These are phyloP conservation scores for Pezicula radicicola DNA, from an alignment of 2,329 filamentous ascomycete species.

Conservation along the genomic window DNA sequence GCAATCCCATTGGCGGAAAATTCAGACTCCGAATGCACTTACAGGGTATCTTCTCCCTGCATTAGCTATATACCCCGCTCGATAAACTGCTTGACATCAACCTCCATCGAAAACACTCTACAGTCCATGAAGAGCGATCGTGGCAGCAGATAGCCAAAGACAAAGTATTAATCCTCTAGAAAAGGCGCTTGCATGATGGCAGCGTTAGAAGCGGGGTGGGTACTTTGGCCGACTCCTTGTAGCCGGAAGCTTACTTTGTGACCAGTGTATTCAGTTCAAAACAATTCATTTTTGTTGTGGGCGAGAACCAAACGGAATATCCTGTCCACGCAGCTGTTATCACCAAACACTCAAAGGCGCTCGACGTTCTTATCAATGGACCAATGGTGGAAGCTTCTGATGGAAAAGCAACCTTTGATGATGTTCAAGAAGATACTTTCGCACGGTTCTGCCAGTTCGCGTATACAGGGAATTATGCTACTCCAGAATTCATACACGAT, in stretches of 20 bases:
- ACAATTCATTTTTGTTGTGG: conserved; percentile 15
- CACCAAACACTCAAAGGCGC: conserved; percentile 15
- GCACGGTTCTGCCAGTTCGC: conserved; percentile 15
- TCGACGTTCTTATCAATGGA: conserved; percentile 16
- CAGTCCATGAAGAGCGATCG: no score
- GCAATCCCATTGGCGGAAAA: no score
- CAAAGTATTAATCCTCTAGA: no score
- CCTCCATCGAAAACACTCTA: no score
- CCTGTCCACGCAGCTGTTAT: conserved; percentile 13
- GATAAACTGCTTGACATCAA: no score
- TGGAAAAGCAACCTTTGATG: conserved; percentile 13
- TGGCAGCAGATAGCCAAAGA: no score
- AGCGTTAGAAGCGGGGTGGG: neutral
- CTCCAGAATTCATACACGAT: conserved; percentile 13
- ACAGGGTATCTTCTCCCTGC: no score
- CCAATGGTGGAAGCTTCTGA: conserved; percentile 14
- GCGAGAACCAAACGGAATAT: conserved; percentile 8
- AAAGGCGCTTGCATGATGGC: no score
- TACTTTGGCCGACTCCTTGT: neutral
- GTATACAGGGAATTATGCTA: conserved; percentile 17
- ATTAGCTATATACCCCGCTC: no score
- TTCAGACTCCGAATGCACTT: no score
- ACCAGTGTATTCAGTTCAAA: conserved; percentile 10
- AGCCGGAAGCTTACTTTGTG: no score
- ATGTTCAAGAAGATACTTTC: conserved; percentile 18